Percentiles rank a stretch among this genome's conserved stretches.
These are phyloP conservation scores for Boletus patriciae DNA, from an alignment of 768 basidiomycete species.

Conservation along the genomic window DNA sequence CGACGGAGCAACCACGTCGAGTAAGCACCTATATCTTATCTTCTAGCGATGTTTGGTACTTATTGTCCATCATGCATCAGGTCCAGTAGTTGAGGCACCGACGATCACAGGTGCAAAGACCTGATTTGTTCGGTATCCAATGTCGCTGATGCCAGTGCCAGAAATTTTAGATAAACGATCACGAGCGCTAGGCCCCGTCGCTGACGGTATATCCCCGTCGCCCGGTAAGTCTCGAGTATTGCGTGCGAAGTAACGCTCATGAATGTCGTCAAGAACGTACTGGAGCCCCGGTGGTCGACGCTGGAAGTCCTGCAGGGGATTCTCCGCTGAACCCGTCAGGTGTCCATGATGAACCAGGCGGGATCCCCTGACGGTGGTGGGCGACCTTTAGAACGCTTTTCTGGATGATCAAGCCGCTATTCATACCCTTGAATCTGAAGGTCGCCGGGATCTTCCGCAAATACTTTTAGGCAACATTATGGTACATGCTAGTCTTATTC, in stretches of 20 bases:
- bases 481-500: constrained; percentile 27
- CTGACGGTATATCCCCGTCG: background rate
- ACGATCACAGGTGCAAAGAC: constrained; percentile 18
- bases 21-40: constrained; percentile 11
- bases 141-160: constrained; percentile 15
- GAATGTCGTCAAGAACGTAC: constrained; percentile 5
- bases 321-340: constrained; percentile 9
- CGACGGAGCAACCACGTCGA: constrained; percentile 28
- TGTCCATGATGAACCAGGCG: constrained; percentile 14
- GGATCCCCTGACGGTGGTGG: constrained; percentile 48
- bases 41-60: constrained; percentile 1
- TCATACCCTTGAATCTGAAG: constrained; percentile 45
- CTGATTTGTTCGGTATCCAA: constrained; percentile 1
- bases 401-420: constrained; percentile 42
- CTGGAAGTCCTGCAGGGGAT: constrained; percentile 4
- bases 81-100: constrained; percentile 24
- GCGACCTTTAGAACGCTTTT: constrained; percentile 47
- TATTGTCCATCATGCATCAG: constrained; percentile 18
- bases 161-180: constrained; percentile 11
- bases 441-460: constrained; percentile 49
- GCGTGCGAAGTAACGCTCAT: constrained; percentile 6
- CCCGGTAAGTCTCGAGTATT: constrained; percentile 14
- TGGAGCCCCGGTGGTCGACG: background rate
- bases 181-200: background rate
- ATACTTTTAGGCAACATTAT: constrained; percentile 35